Conservation (phyloP, 2,329 filamentous ascomycete species). For the Pseudogymnoascus sp. region DNA sequence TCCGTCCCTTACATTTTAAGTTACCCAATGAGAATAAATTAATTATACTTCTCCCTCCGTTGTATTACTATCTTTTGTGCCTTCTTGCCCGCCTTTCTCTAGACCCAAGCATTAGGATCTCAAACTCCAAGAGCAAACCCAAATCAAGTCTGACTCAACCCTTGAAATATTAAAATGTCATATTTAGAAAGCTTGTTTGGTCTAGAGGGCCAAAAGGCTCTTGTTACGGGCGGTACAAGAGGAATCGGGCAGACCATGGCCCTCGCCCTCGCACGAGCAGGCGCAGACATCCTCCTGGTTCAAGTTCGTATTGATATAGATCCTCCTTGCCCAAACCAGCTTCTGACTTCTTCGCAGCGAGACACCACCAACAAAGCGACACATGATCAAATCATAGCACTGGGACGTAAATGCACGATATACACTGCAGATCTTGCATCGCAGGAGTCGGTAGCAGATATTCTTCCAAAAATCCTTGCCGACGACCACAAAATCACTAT, state of each 20-base stretch:
- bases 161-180: background rate
- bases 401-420: slow-evolving; percentile 61
- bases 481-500: slow-evolving; percentile 52
- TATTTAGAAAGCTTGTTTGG: slow-evolving; percentile 26
- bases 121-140: background rate
- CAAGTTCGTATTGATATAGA: slow-evolving; percentile 27
- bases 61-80: background rate
- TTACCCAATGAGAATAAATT: background rate
- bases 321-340: background rate
- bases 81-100: background rate
- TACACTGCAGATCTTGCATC: slow-evolving; percentile 66
- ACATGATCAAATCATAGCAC: slow-evolving; percentile 53
- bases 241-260: slow-evolving; percentile 36
- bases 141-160: background rate
- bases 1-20: background rate
- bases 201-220: slow-evolving; percentile 33
- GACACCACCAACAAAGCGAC: slow-evolving; percentile 39
- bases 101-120: background rate
- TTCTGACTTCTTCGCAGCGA: slow-evolving; percentile 21
- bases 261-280: slow-evolving; percentile 33
- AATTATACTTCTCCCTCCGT: background rate
- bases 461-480: slow-evolving; percentile 56
- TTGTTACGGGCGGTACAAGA: slow-evolving; percentile 35
- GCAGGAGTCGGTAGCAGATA: slow-evolving; percentile 50
- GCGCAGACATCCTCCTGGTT: slow-evolving; percentile 36